Evolutionary conservation across 2,329 filamentous ascomycete species (phyloP).

Genomic region (Tolypocladium cylindrosporum): DNA sequence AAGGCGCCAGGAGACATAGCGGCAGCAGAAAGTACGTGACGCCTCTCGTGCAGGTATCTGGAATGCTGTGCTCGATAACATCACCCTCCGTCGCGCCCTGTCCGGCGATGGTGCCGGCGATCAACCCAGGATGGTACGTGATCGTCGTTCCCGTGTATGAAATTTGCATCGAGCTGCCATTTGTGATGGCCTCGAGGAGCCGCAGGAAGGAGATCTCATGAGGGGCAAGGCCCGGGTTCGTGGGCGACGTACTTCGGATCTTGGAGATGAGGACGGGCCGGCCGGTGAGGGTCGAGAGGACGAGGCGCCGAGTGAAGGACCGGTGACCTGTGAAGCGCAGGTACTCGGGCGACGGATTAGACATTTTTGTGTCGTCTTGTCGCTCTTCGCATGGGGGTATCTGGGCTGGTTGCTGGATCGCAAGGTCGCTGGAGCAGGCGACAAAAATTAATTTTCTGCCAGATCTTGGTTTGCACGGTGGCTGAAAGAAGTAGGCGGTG

Average conservation of each 20-base stretch:
- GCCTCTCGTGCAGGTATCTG: slow-evolving; percentile 66
- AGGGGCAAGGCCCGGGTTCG: slow-evolving; percentile 77
- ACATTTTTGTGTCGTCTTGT: slow-evolving; percentile 17
- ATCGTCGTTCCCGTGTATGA: slow-evolving; percentile 93
- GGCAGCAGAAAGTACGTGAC: slow-evolving; percentile 88
- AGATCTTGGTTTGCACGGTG: not conserved
- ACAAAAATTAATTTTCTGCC: slow-evolving; percentile 30
- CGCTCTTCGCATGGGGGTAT: not conserved
- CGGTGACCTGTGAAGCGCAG: slow-evolving; percentile 78
- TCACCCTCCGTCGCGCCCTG: slow-evolving; percentile 61
- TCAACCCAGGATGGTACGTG: slow-evolving; percentile 83
- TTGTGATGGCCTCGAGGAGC: slow-evolving; percentile 87
- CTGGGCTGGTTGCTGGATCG: not conserved
- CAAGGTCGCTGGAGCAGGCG: not conserved
- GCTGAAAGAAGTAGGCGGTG: slow-evolving; percentile 20
- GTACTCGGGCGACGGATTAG: slow-evolving; percentile 38
- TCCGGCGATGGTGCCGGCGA: slow-evolving; percentile 74
- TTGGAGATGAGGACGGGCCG: slow-evolving; percentile 84
- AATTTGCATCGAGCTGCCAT: slow-evolving; percentile 90
- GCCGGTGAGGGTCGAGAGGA: slow-evolving; percentile 85
- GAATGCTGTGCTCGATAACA: slow-evolving; percentile 72
- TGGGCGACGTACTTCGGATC: slow-evolving; percentile 79
- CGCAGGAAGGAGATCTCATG: slow-evolving; percentile 95
- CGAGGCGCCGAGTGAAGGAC: slow-evolving; percentile 71
- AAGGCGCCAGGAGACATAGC: slow-evolving; percentile 82